A percentile compares a stretch with the other conserved stretches of the same genome.
phyloP scores from a whole-genome alignment of 1,284 basidiomycete genomes.

The Vanrija pseudolonga region DNA sequence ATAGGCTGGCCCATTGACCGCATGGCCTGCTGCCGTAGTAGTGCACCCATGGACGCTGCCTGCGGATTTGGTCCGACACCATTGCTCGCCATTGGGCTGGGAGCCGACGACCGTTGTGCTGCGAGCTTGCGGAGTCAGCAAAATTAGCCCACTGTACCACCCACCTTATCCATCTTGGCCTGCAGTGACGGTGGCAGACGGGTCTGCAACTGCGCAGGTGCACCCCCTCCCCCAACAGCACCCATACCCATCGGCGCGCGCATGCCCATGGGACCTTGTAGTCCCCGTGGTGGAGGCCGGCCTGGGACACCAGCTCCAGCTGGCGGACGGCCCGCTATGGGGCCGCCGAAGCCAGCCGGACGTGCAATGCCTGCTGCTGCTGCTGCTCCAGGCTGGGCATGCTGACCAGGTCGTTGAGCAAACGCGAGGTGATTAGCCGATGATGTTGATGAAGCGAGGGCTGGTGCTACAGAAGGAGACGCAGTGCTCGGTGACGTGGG shows the following conservation, averaged over 20 bases:
- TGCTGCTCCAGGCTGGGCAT: too few species aligned
- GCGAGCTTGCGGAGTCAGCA: constrained; percentile 5
- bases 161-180: constrained; percentile 75
- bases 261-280: constrained; percentile 13
- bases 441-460: too few species aligned
- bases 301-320: background rate
- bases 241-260: constrained; percentile 36
- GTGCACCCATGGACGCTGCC: constrained; percentile 42
- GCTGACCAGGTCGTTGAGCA: too few species aligned
- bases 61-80: constrained; percentile 23
- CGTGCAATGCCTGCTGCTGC: background rate
- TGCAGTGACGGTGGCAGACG: constrained; percentile 77
- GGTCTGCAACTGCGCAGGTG: constrained; percentile 36
- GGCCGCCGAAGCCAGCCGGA: background rate
- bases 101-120: constrained; percentile 13
- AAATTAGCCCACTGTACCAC: constrained; percentile 5
- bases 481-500: too few species aligned
- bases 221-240: constrained; percentile 28
- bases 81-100: constrained; percentile 5
- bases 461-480: too few species aligned
- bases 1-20: constrained; percentile 6
- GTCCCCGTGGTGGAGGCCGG: background rate
- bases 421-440: too few species aligned
- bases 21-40: constrained; percentile 40
- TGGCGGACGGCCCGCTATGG: background rate